These are phyloP conservation scores for Alloascoidea hylecoeti DNA, from an alignment of 805 yeast genomes.

Conservation along the genomic window DNA sequence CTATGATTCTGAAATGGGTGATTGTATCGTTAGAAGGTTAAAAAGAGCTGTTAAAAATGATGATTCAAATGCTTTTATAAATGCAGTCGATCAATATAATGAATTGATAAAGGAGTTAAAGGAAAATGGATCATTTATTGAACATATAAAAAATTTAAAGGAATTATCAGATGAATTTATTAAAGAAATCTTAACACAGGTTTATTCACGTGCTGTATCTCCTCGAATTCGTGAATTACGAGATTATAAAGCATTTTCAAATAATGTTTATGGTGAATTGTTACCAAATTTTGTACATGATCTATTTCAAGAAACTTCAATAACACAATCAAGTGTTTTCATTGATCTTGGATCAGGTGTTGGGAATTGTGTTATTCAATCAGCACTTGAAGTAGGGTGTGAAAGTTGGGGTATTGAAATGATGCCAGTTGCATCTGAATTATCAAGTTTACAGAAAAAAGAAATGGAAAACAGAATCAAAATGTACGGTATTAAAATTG, in stretches of 20 bases:
- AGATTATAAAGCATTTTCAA: constrained; percentile 75
- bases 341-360: constrained; percentile 92
- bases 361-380: constrained; percentile 83
- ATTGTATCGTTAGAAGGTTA: constrained; percentile 17
- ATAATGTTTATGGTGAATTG: constrained; percentile 83
- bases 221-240: constrained; percentile 53
- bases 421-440: constrained; percentile 65
- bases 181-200: constrained; percentile 59
- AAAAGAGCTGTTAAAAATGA: constrained; percentile 13
- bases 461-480: constrained; percentile 46
- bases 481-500: constrained; percentile 50
- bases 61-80: constrained; percentile 17
- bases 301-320: constrained; percentile 44
- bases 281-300: constrained; percentile 64
- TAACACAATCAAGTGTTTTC: constrained; percentile 41
- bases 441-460: constrained; percentile 44
- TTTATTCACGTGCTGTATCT: constrained; percentile 67
- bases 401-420: constrained; percentile 82
- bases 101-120: constrained; percentile 21
- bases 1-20: constrained; percentile 19
- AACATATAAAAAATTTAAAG: constrained; percentile 15
- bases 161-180: constrained; percentile 18
- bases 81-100: constrained; percentile 29
- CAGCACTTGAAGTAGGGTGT: constrained; percentile 77
- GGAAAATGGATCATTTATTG: constrained; percentile 15